Percentiles rank a stretch among this genome's conserved stretches.
Conservation (phyloP, 2,329 filamentous ascomycete genomes). For the Colletotrichum godetiae region DNA sequence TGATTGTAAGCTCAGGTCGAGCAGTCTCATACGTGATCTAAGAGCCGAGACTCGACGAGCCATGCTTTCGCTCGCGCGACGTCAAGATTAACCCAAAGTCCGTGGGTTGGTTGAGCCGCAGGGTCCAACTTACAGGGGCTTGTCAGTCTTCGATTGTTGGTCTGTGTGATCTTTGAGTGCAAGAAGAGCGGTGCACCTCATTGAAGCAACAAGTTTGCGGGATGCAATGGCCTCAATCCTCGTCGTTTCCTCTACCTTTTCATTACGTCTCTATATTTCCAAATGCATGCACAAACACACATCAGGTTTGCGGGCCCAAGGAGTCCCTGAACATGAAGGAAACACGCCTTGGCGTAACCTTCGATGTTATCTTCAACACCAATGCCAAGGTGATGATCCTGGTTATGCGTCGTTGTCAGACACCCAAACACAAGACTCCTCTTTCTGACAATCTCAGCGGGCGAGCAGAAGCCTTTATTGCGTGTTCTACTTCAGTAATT, state of each 20-base stretch:
- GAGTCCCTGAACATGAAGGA: background rate
- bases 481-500: background rate
- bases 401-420: too few relatives aligned
- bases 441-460: too few relatives aligned
- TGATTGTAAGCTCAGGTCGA: background rate
- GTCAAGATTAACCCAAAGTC: background rate
- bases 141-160: background rate
- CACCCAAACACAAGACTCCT: too few relatives aligned
- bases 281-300: background rate
- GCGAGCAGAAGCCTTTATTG: too few relatives aligned
- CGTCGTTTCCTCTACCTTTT: background rate
- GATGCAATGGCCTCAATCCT: background rate
- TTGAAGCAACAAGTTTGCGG: background rate
- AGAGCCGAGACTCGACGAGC: background rate
- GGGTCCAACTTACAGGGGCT: background rate
- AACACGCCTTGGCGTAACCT: background rate
- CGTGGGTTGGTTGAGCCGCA: slow-evolving; percentile 15
- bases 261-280: background rate
- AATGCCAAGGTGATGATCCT: too few relatives aligned
- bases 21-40: background rate
- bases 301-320: background rate
- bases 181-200: background rate
- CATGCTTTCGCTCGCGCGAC: background rate
- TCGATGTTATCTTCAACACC: background rate
- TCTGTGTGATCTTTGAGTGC: background rate